Evolutionary conservation across 257 asterid species (phyloP).

Genomic region (Lantana camara): DNA sequence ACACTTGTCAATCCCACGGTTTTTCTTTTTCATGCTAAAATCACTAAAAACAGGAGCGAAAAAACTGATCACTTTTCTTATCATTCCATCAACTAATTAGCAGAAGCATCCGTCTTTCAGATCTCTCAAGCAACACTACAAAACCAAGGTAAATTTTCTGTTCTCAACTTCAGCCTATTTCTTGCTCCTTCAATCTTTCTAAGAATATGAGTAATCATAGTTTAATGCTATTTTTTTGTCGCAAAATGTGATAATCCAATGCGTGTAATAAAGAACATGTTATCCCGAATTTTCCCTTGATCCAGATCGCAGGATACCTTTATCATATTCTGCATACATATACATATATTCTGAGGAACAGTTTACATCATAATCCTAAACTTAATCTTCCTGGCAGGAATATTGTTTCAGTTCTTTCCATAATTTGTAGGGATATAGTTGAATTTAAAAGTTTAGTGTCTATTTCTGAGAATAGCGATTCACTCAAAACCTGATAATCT

Average conservation of each 20-base stretch:
- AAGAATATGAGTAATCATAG: neutral
- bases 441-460: too few species aligned
- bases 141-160: neutral
- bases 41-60: neutral
- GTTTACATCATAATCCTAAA: too few species aligned
- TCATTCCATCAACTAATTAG: neutral
- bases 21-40: constrained; percentile 17
- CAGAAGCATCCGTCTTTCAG: constrained; percentile 20
- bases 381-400: too few species aligned
- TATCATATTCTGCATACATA: neutral
- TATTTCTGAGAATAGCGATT: too few species aligned
- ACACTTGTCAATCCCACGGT: constrained; percentile 38
- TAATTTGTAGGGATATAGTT: too few species aligned
- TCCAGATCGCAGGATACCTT: neutral
- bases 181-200: too few species aligned
- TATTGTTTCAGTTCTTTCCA: too few species aligned
- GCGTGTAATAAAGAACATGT: neutral
- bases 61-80: constrained; percentile 11
- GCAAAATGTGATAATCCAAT: neutral
- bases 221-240: neutral
- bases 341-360: neutral
- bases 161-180: neutral
- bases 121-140: constrained; percentile 16
- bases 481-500: too few species aligned
- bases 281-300: too few species aligned